Evolutionary conservation across 2,329 filamentous ascomycete species (phyloP), one percentile per base, ranked within the genome.

Genomic region (Fusarium ambrosium): DNA sequence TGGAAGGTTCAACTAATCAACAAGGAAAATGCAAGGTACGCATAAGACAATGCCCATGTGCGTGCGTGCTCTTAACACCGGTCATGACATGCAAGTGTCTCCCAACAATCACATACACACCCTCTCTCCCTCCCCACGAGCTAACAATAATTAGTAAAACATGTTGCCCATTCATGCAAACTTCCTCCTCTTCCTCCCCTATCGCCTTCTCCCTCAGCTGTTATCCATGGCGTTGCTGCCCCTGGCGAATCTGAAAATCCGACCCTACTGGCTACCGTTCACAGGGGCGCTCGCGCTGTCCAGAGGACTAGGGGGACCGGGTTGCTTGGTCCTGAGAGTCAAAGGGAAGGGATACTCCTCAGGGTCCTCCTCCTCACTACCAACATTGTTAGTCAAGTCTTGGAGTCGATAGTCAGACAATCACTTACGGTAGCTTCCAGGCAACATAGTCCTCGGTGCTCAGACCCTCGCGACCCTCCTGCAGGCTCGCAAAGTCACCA

Each of bases 361-460:
- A 1, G 93, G 91, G 78, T 98, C 97, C 86, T 98, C 97, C 82
- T 98, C 95, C 83, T 97, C 95, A 85, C 95, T 97, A 41, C 20
- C 6, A 39, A 34, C 59, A 14, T 39, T 68, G 74, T 80, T 74
- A 81, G 75, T 62, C 9, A 43, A 6, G 32, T 16, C 4, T 18
- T 41, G 6, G 20, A n/a, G 27, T 18, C n/a, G n/a, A 61, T 36
- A 9, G 18, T 24, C 29, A 39, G 20, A 34, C 4, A 36, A 4
- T 70, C 27, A 95, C 95, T 93, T 90, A 98, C 93, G 96, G 97
- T 69, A 98, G 87, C 86, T 97, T 98, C 97, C 97, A 99, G 36
- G 96, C 94, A 80, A 98, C 95, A 83, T 99, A 98, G 81, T 99
- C 97, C 85, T 99, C 97, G 0, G 97, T 98, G 85, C 89, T 97